A percentile compares a stretch with the other conserved stretches of the same genome.
These are phyloP conservation scores for Rutstroemia sp. DNA, from an alignment of 2,329 filamentous ascomycete genomes.

Conservation along the genomic window DNA sequence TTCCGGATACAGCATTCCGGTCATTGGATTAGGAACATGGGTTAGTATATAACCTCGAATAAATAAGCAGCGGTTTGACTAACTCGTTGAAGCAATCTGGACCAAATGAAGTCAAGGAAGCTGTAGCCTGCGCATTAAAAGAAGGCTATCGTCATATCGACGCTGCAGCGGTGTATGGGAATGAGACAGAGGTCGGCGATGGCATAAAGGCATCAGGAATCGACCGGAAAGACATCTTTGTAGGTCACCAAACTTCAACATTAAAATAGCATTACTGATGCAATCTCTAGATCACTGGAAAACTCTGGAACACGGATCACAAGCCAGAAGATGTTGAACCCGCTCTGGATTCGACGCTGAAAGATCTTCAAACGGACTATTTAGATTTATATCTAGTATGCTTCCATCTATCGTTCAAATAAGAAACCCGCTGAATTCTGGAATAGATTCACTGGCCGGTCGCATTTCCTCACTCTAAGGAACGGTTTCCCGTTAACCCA, in stretches of 20 bases:
- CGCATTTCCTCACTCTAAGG: conserved; percentile 32
- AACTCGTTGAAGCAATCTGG: conserved; percentile 36
- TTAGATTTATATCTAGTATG: conserved; percentile 62
- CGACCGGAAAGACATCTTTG: conserved; percentile 55
- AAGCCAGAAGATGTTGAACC: conserved; percentile 59
- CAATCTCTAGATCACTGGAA: conserved; percentile 52
- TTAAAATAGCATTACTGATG: background rate
- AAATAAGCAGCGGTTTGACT: background rate
- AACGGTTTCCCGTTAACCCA: conserved; percentile 15
- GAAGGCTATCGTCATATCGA: conserved; percentile 47
- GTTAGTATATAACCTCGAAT: conserved; percentile 11
- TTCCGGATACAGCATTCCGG: conserved; percentile 34
- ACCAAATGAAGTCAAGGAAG: conserved; percentile 34
- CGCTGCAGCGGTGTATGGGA: conserved; percentile 64
- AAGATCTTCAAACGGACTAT: conserved; percentile 69
- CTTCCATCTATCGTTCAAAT: background rate
- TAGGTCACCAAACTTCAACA: background rate
- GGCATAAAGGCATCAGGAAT: conserved; percentile 63
- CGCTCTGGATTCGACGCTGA: conserved; percentile 64
- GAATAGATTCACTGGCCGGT: conserved; percentile 68
- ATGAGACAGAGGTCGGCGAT: conserved; percentile 76
- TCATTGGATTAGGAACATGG: conserved; percentile 35
- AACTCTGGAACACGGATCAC: conserved; percentile 69
- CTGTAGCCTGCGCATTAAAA: conserved; percentile 34
- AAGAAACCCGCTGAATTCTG: background rate